Evolutionary conservation across 306 rosid genomes (phyloP).

Genomic region (Oxytropis ochrocephala): DNA sequence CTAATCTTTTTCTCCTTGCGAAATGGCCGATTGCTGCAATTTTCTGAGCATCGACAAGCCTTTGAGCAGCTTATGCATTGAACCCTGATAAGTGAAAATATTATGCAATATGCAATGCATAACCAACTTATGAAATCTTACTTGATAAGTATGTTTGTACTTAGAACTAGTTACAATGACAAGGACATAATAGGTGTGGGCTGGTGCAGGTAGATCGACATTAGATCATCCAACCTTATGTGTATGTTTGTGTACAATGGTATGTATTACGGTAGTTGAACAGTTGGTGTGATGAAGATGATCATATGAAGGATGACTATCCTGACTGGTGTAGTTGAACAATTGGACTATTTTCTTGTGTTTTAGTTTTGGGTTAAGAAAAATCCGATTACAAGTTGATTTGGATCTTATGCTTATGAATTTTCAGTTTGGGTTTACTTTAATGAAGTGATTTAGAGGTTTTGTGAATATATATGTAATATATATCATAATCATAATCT

Average conservation of each 20-base stretch:
- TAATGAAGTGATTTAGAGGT: too few species aligned
- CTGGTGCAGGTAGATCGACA: background rate
- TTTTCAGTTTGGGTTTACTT: too few species aligned
- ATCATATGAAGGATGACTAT: too few species aligned
- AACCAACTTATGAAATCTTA: slow-evolving; percentile 1
- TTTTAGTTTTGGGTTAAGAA: too few species aligned
- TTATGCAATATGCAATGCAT: background rate
- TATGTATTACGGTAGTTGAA: background rate
- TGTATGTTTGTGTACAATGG: background rate
- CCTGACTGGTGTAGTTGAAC: too few species aligned
- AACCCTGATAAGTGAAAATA: slow-evolving; percentile 39
- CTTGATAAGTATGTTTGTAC: background rate
- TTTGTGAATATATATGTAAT: too few species aligned
- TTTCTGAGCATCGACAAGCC: slow-evolving; percentile 73
- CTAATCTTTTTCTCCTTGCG: slow-evolving; percentile 82
- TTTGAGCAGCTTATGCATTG: slow-evolving; percentile 98
- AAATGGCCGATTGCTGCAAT: slow-evolving; percentile 83
- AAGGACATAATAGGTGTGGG: background rate
- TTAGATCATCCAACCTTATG: background rate
- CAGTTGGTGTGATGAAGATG: too few species aligned
- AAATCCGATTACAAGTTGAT: too few species aligned
- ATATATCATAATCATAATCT: too few species aligned
- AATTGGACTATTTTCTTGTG: too few species aligned
- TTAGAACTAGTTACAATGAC: background rate
- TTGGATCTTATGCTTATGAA: too few species aligned